Conservation (phyloP, 495 filamentous ascomycete genomes). For the Talaromyces stipitatus region DNA sequence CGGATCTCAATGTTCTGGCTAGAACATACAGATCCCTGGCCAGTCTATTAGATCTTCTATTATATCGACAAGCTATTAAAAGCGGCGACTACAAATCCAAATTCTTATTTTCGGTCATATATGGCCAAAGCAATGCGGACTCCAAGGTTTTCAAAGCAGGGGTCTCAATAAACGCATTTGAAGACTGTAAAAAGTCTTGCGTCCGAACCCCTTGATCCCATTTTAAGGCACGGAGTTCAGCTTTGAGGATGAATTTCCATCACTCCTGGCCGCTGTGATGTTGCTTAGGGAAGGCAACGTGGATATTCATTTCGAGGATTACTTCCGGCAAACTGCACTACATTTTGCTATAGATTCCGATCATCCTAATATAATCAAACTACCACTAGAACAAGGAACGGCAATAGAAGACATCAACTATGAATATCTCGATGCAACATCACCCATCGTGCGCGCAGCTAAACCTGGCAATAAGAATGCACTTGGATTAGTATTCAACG, state of each 20-base stretch:
- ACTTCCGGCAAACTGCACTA: not conserved
- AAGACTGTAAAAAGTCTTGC: not conserved
- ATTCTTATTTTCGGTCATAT: not conserved
- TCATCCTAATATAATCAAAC: not conserved
- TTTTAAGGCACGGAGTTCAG: not conserved
- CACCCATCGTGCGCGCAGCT: not conserved
- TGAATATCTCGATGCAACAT: not conserved
- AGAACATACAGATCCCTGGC: not conserved
- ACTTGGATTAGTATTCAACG: not conserved
- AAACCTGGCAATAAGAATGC: not conserved
- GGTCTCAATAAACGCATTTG: conserved; percentile 2
- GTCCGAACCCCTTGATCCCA: not conserved
- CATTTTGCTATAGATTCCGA: not conserved
- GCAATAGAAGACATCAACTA: not conserved
- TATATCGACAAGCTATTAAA: not conserved
- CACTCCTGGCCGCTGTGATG: not conserved
- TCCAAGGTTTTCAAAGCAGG: conserved; percentile 6
- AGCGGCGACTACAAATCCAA: not conserved
- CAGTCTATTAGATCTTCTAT: not conserved
- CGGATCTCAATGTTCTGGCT: not conserved
- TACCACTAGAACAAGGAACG: not conserved
- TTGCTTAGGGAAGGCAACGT: not conserved
- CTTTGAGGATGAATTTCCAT: not conserved
- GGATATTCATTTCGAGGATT: not conserved
- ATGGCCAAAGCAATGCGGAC: not conserved